These are phyloP conservation scores for Solanum pinnatisectum DNA, from an alignment of 257 asterid genomes.

Conservation along the genomic window DNA sequence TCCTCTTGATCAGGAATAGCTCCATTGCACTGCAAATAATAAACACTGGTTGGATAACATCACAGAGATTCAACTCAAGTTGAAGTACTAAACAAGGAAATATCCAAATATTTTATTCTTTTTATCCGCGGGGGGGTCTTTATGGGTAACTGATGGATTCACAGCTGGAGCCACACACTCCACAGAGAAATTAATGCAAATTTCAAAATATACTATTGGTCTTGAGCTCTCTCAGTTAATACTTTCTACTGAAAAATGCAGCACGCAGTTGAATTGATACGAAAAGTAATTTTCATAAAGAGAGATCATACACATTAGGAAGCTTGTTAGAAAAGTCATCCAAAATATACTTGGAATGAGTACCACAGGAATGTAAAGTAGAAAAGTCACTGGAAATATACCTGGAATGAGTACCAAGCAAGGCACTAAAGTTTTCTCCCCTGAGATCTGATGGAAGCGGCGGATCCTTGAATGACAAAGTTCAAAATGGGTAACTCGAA, in stretches of 20 bases:
- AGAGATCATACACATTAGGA: background rate
- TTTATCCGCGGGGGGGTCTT: background rate
- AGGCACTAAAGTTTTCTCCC: conserved; percentile 65
- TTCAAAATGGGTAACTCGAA: conserved; percentile 12
- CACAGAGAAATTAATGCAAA: background rate
- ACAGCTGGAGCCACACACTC: background rate
- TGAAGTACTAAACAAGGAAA: background rate
- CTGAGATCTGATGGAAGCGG: conserved; percentile 84
- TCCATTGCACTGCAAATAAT: conserved; percentile 69
- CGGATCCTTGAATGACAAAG: conserved; percentile 50
- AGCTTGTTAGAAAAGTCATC: background rate
- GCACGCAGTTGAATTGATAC: background rate
- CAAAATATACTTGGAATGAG: conserved; percentile 65
- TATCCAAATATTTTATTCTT: background rate
- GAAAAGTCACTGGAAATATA: conserved; percentile 10
- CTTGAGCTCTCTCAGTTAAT: background rate
- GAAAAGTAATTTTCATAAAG: background rate
- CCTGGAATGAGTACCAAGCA: conserved; percentile 97
- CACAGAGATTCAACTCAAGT: background rate
- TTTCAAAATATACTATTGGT: background rate
- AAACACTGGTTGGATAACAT: background rate
- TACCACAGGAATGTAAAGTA: conserved; percentile 29
- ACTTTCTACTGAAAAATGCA: background rate
- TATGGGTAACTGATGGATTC: background rate
- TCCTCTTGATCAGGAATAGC: conserved; percentile 75